These are phyloP conservation scores for Capsicum rhomboideum DNA, from an alignment of 257 asterid genomes.

Conservation along the genomic window DNA sequence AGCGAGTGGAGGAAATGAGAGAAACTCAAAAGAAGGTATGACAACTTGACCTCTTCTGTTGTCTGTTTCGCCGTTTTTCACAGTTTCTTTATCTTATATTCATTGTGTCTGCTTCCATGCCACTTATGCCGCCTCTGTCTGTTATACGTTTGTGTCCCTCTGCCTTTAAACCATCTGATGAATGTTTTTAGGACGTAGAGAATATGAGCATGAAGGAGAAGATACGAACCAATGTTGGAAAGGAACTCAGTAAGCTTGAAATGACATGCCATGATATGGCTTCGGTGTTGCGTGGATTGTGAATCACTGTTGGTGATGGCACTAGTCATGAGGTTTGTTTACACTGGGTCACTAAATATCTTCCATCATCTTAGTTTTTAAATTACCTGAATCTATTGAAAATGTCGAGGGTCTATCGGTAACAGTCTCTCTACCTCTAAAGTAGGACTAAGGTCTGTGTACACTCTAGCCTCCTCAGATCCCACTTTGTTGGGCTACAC, in stretches of 20 bases:
- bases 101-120: background rate
- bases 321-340: conserved; percentile 54
- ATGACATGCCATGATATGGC: conserved; percentile 52
- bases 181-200: conserved; percentile 56
- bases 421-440: too few relatives aligned
- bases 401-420: too few relatives aligned
- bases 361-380: background rate
- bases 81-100: background rate
- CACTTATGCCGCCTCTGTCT: background rate
- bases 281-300: conserved; percentile 52
- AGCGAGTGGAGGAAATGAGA: conserved; percentile 82
- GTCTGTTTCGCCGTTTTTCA: background rate
- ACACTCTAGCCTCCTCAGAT: too few relatives aligned
- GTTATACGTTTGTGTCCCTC: background rate
- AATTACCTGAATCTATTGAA: too few relatives aligned
- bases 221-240: conserved; percentile 54
- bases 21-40: conserved; percentile 69
- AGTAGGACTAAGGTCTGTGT: too few relatives aligned
- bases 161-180: background rate
- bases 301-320: conserved; percentile 38
- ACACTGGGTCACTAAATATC: too few relatives aligned
- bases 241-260: conserved; percentile 54
- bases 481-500: too few relatives aligned
- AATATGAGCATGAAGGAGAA: conserved; percentile 70
- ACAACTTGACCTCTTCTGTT: background rate